phyloP scores from a whole-genome alignment of 345 rosid species.

The Microthlaspi erraticum region DNA sequence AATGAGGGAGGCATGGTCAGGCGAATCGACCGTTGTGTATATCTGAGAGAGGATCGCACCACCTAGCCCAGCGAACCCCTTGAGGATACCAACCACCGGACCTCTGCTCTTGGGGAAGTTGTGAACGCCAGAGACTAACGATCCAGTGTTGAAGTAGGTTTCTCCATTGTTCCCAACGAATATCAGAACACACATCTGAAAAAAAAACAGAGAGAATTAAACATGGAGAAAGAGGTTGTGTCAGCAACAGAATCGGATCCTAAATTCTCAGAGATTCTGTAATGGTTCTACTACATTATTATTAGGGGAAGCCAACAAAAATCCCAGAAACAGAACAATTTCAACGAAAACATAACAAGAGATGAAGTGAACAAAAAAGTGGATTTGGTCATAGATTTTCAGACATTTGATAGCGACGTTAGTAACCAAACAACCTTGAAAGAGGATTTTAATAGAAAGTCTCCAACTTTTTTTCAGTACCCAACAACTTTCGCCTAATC shows the following conservation, averaged over 20 bases:
- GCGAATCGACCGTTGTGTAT: constrained; percentile 72
- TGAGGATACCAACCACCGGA: constrained; percentile 96
- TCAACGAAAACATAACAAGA: constrained; percentile 20
- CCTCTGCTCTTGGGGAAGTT: constrained; percentile 98
- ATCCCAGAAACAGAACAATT: not conserved
- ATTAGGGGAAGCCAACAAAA: constrained; percentile 12
- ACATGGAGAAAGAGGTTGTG: not conserved
- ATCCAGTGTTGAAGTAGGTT: constrained; percentile 93
- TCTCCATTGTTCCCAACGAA: constrained; percentile 93
- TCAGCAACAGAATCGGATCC: constrained; percentile 8
- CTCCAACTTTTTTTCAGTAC: constrained; percentile 12
- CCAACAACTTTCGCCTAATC: not conserved
- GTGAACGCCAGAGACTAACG: constrained; percentile 93
- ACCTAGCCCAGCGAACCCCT: constrained; percentile 96
- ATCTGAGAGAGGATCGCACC: constrained; percentile 95
- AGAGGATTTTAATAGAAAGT: constrained; percentile 24
- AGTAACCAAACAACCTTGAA: constrained; percentile 31
- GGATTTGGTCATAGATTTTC: constrained; percentile 9
- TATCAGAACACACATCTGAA: constrained; percentile 93
- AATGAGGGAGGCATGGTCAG: constrained; percentile 82
- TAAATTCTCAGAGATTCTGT: not conserved
- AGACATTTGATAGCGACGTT: constrained; percentile 19
- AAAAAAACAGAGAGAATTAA: constrained; percentile 5
- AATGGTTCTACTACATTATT: constrained; percentile 4
- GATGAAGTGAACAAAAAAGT: not conserved